Evolutionary conservation across 805 yeast genomes (phyloP).

Genomic region (Candida mattraensis): DNA sequence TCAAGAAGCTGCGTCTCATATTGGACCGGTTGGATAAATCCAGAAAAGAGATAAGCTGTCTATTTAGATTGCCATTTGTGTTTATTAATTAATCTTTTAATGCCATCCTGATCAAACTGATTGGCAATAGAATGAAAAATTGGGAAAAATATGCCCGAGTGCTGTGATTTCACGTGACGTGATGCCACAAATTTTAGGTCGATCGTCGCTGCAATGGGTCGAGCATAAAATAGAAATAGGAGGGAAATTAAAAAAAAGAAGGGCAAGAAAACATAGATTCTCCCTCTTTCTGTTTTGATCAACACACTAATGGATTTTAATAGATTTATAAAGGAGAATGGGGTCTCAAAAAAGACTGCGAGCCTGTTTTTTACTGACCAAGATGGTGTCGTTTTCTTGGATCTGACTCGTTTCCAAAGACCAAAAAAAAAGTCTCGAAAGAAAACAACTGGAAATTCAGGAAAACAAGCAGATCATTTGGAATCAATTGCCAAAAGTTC

Average conservation of each 20-base stretch:
- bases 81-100: too few relatives aligned
- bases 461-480: conserved; percentile 9
- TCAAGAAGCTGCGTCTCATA: not conserved
- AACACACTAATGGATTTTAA: conserved; percentile 13
- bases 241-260: not conserved
- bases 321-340: conserved; percentile 7
- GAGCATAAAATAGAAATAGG: not conserved
- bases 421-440: not conserved
- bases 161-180: conserved; percentile 21
- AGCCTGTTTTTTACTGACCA: conserved; percentile 8
- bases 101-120: too few relatives aligned
- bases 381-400: not conserved
- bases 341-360: conserved; percentile 6
- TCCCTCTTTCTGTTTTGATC: too few relatives aligned
- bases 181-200: not conserved
- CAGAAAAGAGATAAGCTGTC: too few relatives aligned
- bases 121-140: too few relatives aligned
- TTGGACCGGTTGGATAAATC: too few relatives aligned
- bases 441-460: not conserved
- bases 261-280: conserved; percentile 4
- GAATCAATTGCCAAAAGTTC: conserved; percentile 11
- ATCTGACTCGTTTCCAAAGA: conserved; percentile 1
- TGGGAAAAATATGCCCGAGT: too few relatives aligned
- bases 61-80: too few relatives aligned
- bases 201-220: conserved; percentile 1